Evolutionary conservation across 257 asterid species (phyloP).

Genomic region (Cordia subcordata): DNA sequence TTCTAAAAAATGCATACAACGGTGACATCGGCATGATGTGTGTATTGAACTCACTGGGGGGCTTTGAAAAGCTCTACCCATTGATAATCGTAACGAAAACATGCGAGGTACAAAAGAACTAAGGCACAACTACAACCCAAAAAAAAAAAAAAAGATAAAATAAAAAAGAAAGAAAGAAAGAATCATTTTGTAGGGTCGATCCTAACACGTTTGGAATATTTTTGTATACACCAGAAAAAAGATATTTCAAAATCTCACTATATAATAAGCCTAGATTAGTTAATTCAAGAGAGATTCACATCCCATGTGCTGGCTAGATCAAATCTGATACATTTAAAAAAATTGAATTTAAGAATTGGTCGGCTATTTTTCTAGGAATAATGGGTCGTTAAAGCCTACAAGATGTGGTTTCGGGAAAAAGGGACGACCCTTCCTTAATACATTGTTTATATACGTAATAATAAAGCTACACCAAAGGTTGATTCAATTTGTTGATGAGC

Average conservation of each 20-base stretch:
- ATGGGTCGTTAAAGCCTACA: conserved; percentile 44
- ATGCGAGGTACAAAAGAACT: neutral
- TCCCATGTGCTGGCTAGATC: conserved; percentile 54
- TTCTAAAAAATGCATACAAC: no score
- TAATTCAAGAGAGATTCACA: conserved; percentile 29
- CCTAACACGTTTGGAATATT: conserved; percentile 5
- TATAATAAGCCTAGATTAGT: conserved; percentile 13
- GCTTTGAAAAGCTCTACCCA: no score
- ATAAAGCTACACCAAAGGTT: conserved; percentile 7
- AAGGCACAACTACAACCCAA: conserved; percentile 14
- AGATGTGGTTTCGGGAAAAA: conserved; percentile 25
- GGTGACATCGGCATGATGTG: no score
- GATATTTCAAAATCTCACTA: neutral
- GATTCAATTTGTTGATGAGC: neutral
- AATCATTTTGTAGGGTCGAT: conserved; percentile 22
- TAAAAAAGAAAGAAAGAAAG: no score
- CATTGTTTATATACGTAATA: conserved; percentile 9
- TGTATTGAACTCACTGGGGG: no score
- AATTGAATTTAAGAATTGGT: neutral
- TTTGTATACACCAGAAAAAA: neutral
- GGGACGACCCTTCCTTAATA: conserved; percentile 18
- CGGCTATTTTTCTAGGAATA: conserved; percentile 15
- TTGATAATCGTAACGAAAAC: neutral
- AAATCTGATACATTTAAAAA: conserved; percentile 10
- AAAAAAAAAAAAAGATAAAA: no score